These are phyloP conservation scores for Aureobasidium subglaciale DNA, from an alignment of 2,329 filamentous ascomycete genomes.

Conservation along the genomic window DNA sequence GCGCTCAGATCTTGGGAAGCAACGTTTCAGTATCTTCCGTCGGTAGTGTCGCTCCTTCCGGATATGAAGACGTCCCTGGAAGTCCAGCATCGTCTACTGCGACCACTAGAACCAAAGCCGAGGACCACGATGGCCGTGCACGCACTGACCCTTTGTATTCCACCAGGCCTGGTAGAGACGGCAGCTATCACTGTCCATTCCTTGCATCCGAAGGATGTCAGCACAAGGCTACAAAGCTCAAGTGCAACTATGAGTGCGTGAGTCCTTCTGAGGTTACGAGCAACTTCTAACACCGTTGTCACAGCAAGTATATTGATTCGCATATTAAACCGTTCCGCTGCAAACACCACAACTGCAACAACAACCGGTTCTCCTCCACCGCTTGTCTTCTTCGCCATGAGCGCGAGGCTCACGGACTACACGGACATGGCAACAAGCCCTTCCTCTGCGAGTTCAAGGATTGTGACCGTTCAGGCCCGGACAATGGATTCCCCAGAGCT, in stretches of 20 bases:
- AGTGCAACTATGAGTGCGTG: conserved; percentile 94
- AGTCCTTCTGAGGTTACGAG: neutral
- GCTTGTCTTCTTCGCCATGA: conserved; percentile 92
- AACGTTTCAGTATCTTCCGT: neutral
- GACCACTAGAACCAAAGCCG: neutral
- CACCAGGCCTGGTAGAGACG: conserved; percentile 59
- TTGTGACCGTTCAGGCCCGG: conserved; percentile 73
- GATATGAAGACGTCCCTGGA: neutral
- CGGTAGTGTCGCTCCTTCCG: neutral
- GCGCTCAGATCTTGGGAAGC: neutral
- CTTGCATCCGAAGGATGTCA: conserved; percentile 66
- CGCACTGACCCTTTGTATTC: conserved; percentile 62
- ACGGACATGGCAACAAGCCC: conserved; percentile 88
- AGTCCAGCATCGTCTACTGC: neutral
- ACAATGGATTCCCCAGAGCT: conserved; percentile 85
- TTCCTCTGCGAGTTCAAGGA: conserved; percentile 82
- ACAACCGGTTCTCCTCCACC: conserved; percentile 87
- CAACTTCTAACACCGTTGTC: conserved; percentile 9
- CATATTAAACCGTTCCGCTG: conserved; percentile 95
- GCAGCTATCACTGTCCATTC: conserved; percentile 90
- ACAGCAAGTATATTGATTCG: conserved; percentile 92
- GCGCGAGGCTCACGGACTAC: conserved; percentile 90
- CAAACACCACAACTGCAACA: conserved; percentile 76
- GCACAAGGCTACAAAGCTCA: conserved; percentile 90
- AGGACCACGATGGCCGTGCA: conserved; percentile 27